Evolutionary conservation across 176 grass and related monocot species (phyloP).

Genomic region (Secale cereale): DNA sequence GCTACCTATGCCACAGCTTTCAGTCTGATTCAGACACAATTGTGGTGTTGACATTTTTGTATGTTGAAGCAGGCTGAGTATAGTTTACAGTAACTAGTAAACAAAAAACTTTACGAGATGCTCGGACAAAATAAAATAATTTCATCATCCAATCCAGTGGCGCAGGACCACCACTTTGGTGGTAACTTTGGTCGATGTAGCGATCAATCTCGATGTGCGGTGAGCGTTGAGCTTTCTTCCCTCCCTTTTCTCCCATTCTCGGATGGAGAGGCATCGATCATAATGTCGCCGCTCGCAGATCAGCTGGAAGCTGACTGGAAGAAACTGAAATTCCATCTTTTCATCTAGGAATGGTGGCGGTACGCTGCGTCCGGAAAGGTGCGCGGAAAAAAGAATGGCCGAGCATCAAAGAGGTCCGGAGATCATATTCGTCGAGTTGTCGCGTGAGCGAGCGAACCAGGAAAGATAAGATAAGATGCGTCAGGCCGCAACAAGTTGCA

Average conservation of each 20-base stretch:
- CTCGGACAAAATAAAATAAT: not conserved
- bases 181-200: not conserved
- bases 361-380: not conserved
- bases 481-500: not conserved
- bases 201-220: not conserved
- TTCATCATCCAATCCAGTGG: not conserved
- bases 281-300: not conserved
- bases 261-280: not conserved
- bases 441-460: not conserved
- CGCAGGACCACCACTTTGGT: not conserved
- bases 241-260: not conserved
- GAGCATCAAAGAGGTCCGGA: constrained; percentile 6
- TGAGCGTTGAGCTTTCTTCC: not conserved
- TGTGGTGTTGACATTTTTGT: not conserved
- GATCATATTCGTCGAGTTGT: constrained; percentile 11
- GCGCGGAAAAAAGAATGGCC: constrained; percentile 14
- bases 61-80: not conserved
- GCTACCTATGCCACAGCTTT: not conserved
- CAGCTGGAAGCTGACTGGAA: not conserved
- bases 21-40: not conserved
- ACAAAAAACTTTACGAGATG: not conserved
- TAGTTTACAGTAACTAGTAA: not conserved
- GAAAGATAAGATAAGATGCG: constrained; percentile 1
- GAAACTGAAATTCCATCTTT: not conserved
- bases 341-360: too few species aligned